A percentile compares a stretch with the other conserved stretches of the same genome.
Conservation (phyloP, 495 filamentous ascomycete species). For the Aspergillus nanangensis region DNA sequence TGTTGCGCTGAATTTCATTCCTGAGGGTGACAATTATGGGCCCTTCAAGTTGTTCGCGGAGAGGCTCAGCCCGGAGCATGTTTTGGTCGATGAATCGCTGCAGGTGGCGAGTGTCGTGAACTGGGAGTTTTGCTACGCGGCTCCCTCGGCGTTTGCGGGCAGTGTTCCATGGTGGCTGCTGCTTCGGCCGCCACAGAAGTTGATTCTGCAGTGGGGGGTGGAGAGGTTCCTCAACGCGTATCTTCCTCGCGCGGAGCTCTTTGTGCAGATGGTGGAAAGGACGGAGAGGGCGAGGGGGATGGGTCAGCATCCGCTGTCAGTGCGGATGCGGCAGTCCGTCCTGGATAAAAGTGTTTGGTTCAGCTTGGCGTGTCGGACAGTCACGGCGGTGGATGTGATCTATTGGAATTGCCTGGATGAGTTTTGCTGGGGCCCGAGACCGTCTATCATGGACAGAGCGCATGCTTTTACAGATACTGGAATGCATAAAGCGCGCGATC, state of each 20-base stretch:
- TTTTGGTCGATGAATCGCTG: conserved; percentile 19
- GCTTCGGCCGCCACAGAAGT: conserved; percentile 4
- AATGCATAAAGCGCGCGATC: conserved; percentile 2
- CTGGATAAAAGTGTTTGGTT: conserved; percentile 6
- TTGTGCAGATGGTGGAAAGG: not conserved
- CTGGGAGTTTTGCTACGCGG: conserved; percentile 18
- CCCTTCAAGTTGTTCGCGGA: conserved; percentile 31
- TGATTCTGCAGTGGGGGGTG: not conserved
- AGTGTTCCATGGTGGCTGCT: conserved; percentile 14
- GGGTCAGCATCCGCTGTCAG: not conserved
- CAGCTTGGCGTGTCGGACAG: not conserved
- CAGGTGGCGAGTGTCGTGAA: conserved; percentile 12
- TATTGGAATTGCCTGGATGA: conserved; percentile 7
- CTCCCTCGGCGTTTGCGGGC: conserved; percentile 12
- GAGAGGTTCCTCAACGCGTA: not conserved
- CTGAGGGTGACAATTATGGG: conserved; percentile 9
- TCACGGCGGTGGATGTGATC: not conserved
- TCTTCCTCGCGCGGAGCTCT: not conserved
- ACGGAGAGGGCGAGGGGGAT: not conserved
- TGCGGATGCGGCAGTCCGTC: conserved; percentile 3
- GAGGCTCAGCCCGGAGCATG: conserved; percentile 23
- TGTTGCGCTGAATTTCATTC: conserved; percentile 16
- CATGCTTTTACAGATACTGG: not conserved
- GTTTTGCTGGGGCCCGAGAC: conserved; percentile 3
- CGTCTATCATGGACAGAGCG: not conserved